Percentiles rank a stretch among this genome's conserved stretches.
phyloP scores from a whole-genome alignment of 768 basidiomycete species.

The Royoungia palumana region DNA sequence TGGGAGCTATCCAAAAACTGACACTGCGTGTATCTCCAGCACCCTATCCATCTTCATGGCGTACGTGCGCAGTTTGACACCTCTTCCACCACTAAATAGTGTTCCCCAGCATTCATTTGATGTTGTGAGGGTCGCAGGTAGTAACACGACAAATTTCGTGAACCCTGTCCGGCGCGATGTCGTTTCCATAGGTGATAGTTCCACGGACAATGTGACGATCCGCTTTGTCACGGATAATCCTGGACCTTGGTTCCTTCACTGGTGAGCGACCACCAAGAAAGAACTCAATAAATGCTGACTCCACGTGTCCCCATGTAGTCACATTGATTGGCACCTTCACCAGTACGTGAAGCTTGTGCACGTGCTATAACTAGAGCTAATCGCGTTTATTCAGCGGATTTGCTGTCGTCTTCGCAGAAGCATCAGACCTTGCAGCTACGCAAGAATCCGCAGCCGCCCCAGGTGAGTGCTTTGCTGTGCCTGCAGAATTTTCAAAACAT shows the following conservation, averaged over 20 bases:
- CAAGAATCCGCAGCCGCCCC: neutral
- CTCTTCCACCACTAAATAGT: neutral
- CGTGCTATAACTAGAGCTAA: neutral
- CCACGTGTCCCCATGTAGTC: slow-evolving; percentile 1
- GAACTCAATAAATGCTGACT: neutral
- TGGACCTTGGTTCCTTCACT: slow-evolving; percentile 53
- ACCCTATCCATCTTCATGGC: slow-evolving; percentile 37
- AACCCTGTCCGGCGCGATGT: slow-evolving; percentile 34
- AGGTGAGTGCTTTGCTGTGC: neutral
- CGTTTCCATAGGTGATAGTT: slow-evolving; percentile 13
- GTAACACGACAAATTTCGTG: slow-evolving; percentile 26
- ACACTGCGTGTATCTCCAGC: slow-evolving; percentile 10
- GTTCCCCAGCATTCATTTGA: slow-evolving; percentile 29
- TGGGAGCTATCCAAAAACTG: neutral
- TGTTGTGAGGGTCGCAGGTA: slow-evolving; percentile 31
- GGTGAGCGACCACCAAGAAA: slow-evolving; percentile 8
- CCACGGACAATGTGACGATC: slow-evolving; percentile 45
- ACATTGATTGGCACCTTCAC: slow-evolving; percentile 19
- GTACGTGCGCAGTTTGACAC: slow-evolving; percentile 14
- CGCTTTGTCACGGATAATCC: slow-evolving; percentile 62
- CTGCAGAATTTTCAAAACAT: too few relatives aligned
- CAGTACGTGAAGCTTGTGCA: slow-evolving; percentile 4
- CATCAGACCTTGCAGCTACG: neutral
- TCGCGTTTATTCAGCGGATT: slow-evolving; percentile 9
- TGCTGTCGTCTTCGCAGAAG: slow-evolving; percentile 19